Base-by-base conservation (phyloP, 129 eudicot genomes). In the Tagetes erecta region DNA sequence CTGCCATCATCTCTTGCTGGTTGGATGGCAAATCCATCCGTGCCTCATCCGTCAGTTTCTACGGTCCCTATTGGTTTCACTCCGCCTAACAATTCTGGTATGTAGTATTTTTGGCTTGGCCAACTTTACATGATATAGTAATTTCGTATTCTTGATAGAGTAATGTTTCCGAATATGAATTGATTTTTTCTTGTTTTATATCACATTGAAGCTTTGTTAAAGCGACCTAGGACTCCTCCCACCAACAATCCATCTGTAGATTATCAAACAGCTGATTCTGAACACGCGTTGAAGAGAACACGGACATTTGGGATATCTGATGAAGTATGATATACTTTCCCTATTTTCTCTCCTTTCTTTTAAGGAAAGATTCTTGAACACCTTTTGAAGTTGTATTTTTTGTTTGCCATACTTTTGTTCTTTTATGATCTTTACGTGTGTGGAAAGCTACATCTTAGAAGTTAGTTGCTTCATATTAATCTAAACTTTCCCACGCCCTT, bases 181-280 rank as follows among this genome's bases (percentile, higher is more conserved):
- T 59, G 33, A 33, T 70, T 44, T 62, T 82, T 72, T 67, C 49
- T 55, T 53, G 50, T 73, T 34, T 78, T 73, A 1, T 55, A 12
- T 47, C 39, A 45, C 47, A 81, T 67, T 73, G 82, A 81, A 74
- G 91, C 91, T 60, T 30, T 86, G 57, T 59, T 91, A 59, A 91
- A 91, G 92, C 87, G 89, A 31, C 95, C 95, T 30, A 82, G 97
- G 81, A 84, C 97, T 75, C 97, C 96, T 79, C 88, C 96, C 56
- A 70, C 86, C 53, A 86, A 82, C 75, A 86, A 77, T 77, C 67
- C 86, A 60, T 80, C 88, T 68, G 70, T 86, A 74, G 97, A 88
- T 80, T 91, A 86, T 81, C 97, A 88, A 76, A 86, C 92, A 37
- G 97, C 95, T 55, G 95, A 87, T 76, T 91, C 95, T 51, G 97